phyloP scores from a whole-genome alignment of 768 basidiomycete species.

The Boletus vinaceobasis region DNA sequence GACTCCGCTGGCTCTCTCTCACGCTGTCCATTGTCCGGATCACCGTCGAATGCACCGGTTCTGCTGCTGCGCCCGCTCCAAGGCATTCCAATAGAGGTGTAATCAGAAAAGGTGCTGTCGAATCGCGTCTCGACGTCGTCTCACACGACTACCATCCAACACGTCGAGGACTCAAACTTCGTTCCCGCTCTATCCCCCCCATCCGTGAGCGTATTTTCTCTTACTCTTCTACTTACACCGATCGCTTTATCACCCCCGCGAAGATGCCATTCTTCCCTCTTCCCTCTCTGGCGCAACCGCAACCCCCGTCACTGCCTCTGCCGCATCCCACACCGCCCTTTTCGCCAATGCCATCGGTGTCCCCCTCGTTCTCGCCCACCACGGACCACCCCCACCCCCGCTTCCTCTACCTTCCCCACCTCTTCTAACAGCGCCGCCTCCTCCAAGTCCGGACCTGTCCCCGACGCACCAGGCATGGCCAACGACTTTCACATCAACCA shows the following conservation, averaged over 20 bases:
- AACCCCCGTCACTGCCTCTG: slow-evolving; percentile 31
- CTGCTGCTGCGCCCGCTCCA: slow-evolving; percentile 42
- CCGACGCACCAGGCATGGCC: slow-evolving; percentile 89
- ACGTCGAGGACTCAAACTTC: slow-evolving; percentile 58
- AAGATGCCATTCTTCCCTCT: slow-evolving; percentile 53
- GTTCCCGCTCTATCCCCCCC: slow-evolving; percentile 72
- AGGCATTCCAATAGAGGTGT: slow-evolving; percentile 68
- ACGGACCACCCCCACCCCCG: slow-evolving; percentile 77
- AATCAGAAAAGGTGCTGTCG: slow-evolving; percentile 73
- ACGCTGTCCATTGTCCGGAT: no score
- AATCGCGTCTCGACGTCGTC: slow-evolving; percentile 74
- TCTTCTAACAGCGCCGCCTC: slow-evolving; percentile 62
- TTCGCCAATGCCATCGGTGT: slow-evolving; percentile 74
- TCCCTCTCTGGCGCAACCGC: slow-evolving; percentile 60
- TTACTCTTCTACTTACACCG: slow-evolving; percentile 48
- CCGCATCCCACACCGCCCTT: slow-evolving; percentile 72
- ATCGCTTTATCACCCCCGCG: slow-evolving; percentile 69
- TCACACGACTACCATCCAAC: slow-evolving; percentile 74
- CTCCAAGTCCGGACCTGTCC: slow-evolving; percentile 75
- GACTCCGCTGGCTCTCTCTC: no score
- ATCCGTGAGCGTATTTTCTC: slow-evolving; percentile 34
- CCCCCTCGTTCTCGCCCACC: slow-evolving; percentile 79
- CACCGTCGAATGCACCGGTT: slow-evolving; percentile 56
- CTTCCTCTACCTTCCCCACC: slow-evolving; percentile 67
- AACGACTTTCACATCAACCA: slow-evolving; percentile 98